Base-by-base conservation (phyloP, 768 basidiomycete genomes). In the Agaricus subrufescens region DNA sequence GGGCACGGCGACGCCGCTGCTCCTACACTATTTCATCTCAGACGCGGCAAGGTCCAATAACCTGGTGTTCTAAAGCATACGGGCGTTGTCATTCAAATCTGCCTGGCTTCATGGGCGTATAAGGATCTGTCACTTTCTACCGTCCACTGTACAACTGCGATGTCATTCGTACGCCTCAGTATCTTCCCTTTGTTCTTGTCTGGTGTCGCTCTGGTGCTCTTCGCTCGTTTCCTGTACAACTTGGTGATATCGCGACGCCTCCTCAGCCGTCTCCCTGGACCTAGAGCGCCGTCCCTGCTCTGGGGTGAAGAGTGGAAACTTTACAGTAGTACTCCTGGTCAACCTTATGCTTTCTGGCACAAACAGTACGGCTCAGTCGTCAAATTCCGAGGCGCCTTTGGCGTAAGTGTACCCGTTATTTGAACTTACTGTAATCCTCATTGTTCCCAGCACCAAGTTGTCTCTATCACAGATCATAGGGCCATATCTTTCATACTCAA, bases 271-370 rank as follows among this genome's bases (percentile, higher is more conserved):
- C 66, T 85, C 34, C 81, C 82, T 14, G 83, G 85, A 1, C 85
- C 84, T 9, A 64, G 61, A 19, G 31, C 70, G 6, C 73, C 70
- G 27, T 84, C 82, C 29, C 67, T 75, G 54, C 57, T 86, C 2
- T 86, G 84, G 84, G 85, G 84, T 1, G 78, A 84, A 60, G 84
- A 85, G 61, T 81, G 81, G 76, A 59, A 70, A 14, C 76, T 85
- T 11, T 85, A 82, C 60, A 72, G 75, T 50, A 65, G 66, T n/a
- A 30, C 65, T n/a, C 85, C 85, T 38, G 85, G 85, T 12, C 66
- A 69, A 8, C 72, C 72, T 12, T 84, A 85, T 64, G 56, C 73
- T 23, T 66, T 73, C 15, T 86, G 83, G 83, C 79, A 82, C 52
- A 68, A 63, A 29, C 63, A 69, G 51, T 86, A 76, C 53, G 85